Percentiles rank a stretch among this genome's conserved stretches.
phyloP scores from a whole-genome alignment of 805 yeast genomes.

The Yamadazyma paraphyllophila region DNA sequence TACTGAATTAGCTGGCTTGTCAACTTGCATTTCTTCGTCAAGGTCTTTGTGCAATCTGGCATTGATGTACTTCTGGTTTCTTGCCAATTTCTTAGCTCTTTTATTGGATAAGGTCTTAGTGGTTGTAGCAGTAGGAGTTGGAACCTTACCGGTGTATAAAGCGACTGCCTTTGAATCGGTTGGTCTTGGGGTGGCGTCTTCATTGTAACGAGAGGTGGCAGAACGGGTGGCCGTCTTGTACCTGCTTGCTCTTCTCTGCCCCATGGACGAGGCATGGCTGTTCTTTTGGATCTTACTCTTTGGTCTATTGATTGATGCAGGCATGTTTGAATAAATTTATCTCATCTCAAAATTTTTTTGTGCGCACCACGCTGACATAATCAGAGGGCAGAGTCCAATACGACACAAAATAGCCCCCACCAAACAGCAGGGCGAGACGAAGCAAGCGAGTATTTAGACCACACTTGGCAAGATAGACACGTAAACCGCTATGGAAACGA shows the following conservation, averaged over 20 bases:
- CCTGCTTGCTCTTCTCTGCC: constrained; percentile 56
- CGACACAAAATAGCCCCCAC: no score
- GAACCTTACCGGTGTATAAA: constrained; percentile 37
- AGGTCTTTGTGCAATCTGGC: constrained; percentile 55
- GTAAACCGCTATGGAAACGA: no score
- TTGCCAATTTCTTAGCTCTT: constrained; percentile 71
- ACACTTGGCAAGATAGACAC: no score
- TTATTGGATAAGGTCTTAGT: constrained; percentile 75
- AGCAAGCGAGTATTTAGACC: no score
- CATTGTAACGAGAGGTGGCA: constrained; percentile 36
- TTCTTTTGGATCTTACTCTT: constrained; percentile 54
- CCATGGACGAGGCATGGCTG: constrained; percentile 49
- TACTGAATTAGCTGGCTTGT: constrained; percentile 15
- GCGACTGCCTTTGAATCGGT: constrained; percentile 46
- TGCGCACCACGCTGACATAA: background rate
- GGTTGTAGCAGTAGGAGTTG: constrained; percentile 29
- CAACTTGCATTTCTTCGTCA: constrained; percentile 53
- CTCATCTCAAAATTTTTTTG: constrained; percentile 7
- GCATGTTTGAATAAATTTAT: constrained; percentile 45
- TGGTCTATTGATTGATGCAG: constrained; percentile 80
- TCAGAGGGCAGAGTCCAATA: no score
- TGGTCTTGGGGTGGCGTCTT: constrained; percentile 38
- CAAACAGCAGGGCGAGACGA: no score
- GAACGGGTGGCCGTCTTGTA: constrained; percentile 47
- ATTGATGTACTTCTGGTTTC: constrained; percentile 72